Evolutionary conservation across 768 basidiomycete species (phyloP), one percentile per base, ranked within the genome.

Genomic region (Mycena floridula): DNA sequence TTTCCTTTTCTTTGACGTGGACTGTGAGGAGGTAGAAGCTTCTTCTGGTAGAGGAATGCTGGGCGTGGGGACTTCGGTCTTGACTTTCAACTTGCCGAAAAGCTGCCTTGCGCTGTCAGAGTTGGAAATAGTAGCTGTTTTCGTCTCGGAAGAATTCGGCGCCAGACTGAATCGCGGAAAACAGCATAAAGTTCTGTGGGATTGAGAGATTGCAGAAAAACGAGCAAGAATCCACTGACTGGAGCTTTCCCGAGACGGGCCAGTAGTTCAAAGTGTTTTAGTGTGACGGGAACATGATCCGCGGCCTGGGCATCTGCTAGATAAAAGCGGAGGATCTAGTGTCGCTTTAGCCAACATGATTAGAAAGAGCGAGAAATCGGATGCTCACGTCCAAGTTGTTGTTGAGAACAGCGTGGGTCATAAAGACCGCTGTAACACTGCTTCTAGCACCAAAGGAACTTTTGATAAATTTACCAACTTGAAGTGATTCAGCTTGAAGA

Each of bases 211-310:
- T 39, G 30, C 20, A 40, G 25, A 25, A 32, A 26, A 9, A 30
- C 25, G 25, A 25, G 6, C n/a, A 13, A 20, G 18, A 26, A 20
- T n/a, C 42, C 27, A 60, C 82, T 54, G 55, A 82, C 82, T 7
- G 81, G 77, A 23, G 70, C 62, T 47, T 70, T 71, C 16, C 84
- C 85, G 15, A 89, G 62, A 36, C 72, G 75, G 3, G 85, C 85
- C 38, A 89, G 69, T n/a, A 83, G 55, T 56, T 79, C 75, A 64
- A 89, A 89, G 54, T 87, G 85, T 54, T 85, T 80, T 41, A 89
- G 63, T 5, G 86, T 89, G 25, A 88, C 56, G 18, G 86, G 87
- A 22, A 88, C 82, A 36, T 68, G 76, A 28, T 56, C 53, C 39
- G 49, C 54, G n/a, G 59, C 50, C 5, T 56, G 56, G 32, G 40